Base-by-base conservation (phyloP, 495 filamentous ascomycete genomes). In the Lichenothelia convexa region DNA sequence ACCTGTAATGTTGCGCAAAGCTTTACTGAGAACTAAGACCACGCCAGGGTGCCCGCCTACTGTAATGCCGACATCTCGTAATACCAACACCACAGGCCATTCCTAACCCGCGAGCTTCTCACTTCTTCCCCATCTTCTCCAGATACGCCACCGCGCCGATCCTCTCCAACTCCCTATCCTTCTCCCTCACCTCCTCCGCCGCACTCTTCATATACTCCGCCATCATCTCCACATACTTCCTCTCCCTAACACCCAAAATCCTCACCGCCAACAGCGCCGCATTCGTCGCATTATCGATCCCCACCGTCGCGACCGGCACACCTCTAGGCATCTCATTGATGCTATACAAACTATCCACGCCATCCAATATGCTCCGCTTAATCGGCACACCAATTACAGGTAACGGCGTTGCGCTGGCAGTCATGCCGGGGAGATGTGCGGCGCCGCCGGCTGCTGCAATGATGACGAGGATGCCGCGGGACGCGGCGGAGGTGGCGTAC, bases 371-470 rank as follows among this genome's bases (percentile, higher is more conserved):
- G 42, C 74, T 87, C 3, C 79, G 83, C 59, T 81, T 89, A 15
- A 97, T 76, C 0, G 91, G 89, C 1, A 94, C 71, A 11, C 91
- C 89, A 39, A 95, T 87, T 11, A 94, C 87, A 0, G 87, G 89
- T 21, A 95, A 64, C n/a, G 73, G 68, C 8, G 82, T 89, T 55
- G 78, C 73, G 9, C 81, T 77, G 2, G 86, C 78, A 7, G 80
- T 62, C 89, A 95, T 95, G 26, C 91, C 87, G 6, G 86, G 89
- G 4, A 93, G 61, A 55, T 92, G 82, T 9, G 87, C 87, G 1
- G 85, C 85, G 26, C 89, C 87, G 31, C 86, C 87, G 12, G 91
- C 89, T 8, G 85, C 87, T 0, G 89, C 87, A 53, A 97, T 92
- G 53, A 95, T 85, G 27, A 89, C 84, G 56, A 80, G 78, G 59